Base-by-base conservation (phyloP, 2,329 filamentous ascomycete genomes). In the Penicillium sp. region DNA sequence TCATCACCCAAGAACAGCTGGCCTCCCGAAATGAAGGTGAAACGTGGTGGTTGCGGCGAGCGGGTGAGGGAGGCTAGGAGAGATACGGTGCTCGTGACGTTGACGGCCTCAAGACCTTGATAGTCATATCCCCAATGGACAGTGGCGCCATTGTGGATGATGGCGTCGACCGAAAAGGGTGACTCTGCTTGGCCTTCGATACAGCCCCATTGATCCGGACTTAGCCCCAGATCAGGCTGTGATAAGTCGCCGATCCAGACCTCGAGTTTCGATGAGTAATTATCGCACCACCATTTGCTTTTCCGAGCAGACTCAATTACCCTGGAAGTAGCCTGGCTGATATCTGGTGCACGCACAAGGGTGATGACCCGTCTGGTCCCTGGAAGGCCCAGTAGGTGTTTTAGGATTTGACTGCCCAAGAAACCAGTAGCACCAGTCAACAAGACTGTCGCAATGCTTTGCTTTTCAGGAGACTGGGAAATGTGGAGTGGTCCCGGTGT, bases 191-290 rank as follows among this genome's bases (percentile, higher is more conserved):
- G 29, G n/a, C 6, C 44, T 29, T 46, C 44, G 5, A 46, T 32
- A 10, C 29, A 46, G 29, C 31, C 4, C 44, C 44, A 46, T 32
- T 18, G 31, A 14, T 18, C 44, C 10, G 29, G 9, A 24, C 10
- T 21, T 7, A 46, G 31, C 13, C 44, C 29, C 6, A 46, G 44
- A 5, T 36, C 32, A 3, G 44, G 31, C 3, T 22, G 29, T 22
- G 44, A 46, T n/a, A 46, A 36, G 44, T 46, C 44, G 44, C 44
- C 44, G 4, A 34, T 11, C 44, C 44, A 46, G 31, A 46, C 31
- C 10, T 36, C 16, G n/a, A 46, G 29, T 3, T 27, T 27, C 29
- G n/a, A 21, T 3, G 44, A 14, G 22, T 36, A 36, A n/a, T 4
- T 22, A 36, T 46, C 44, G 18, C 11, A 9, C 44, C 44, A 46